Evolutionary conservation across 768 basidiomycete species (phyloP), one percentile per base, ranked within the genome.

Genomic region (Tricholoma sp.): DNA sequence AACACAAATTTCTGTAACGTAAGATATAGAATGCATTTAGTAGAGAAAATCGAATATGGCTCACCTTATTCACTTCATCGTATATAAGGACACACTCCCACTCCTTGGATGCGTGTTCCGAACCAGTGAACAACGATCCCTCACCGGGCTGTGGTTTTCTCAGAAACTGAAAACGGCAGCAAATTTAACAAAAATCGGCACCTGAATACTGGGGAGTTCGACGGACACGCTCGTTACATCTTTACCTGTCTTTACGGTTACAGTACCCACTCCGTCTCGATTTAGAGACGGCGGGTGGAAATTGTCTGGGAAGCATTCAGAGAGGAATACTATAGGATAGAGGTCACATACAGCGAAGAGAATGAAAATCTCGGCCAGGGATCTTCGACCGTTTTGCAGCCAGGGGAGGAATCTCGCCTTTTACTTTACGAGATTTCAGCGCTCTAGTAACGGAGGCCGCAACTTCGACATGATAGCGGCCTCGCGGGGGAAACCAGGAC

Each of bases 11-110:
- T 79, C 88, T 91, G 63, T 50, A 32, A 52, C 21, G 12, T 9
- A 24, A 52, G 51, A 55, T 60, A n/a, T 62, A 54, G 24, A 2
- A 31, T 31, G 16, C 16, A 18, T 54, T 7, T 32, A 55, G 10
- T 31, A n/a, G 7, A 21, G 10, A n/a, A 46, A 19, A 34, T 21
- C 50, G 52, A 35, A 39, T 47, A 43, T 54, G 31, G 73, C 83
- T 67, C 66, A 88, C 89, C 61, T 83, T 83, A 50, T 80, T 75
- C 54, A 83, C 86, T 64, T 89, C 88, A 66, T 93, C 89, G 63
- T 85, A 92, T 46, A 92, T 86, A 39, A 93, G 75, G 6, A 91
- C 82, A 61, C 90, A 93, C 52, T 91, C 88, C 62, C 78, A 77
- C 47, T 90, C 87, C 66, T 83, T 87, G 6, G 85, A 79, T 1